Base-by-base conservation (phyloP, 2,329 filamentous ascomycete species). In the Aspergillus sclerotialis region DNA sequence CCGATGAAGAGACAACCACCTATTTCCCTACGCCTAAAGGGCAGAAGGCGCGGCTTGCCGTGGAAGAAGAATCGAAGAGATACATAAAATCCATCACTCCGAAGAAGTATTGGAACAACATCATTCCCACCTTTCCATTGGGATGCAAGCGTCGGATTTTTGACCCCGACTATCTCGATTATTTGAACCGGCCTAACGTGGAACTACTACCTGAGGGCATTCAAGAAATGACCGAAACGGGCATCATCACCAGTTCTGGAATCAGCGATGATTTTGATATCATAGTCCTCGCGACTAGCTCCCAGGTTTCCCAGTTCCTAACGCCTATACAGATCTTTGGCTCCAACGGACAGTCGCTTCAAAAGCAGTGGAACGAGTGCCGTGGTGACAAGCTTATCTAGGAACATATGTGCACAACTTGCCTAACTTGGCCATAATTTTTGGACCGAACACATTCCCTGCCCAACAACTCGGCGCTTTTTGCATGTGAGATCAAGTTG, bases 251-350 rank as follows among this genome's bases (percentile, higher is more conserved):
- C 13, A 42, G 32, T 3, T 37, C 39, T 31, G 44, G 46, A 6
- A 13, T 34, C 8, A 18, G 34, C 4, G 30, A 28, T 11, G 39
- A 48, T 4, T 42, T 58, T 31, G 58, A 62, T 33, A 43, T 46
- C 7, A 59, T 63, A 25, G 45, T 61, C 11, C 42, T 61, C 9
- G 53, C 50, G 5, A 61, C 57, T 3, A 58, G 59, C 5, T 65
- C 61, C 39, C 36, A 61, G 28, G 54, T 61, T 14, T 37, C 45
- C 13, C 33, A 60, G 30, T 64, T 62, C 31, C 42, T 64, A 5
- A 43, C 48, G 7, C 57, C 58, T 0, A 55, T 63, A 43, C 36
- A 52, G 13, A 39, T 63, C 8, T 37, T 44, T 15, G 60, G 61
- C 10, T 28, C 26, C 7, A 18, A 38, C 16, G 52, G 52, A 3